Base-by-base conservation (phyloP, 1,284 basidiomycete genomes). In the Peniophora sp. region DNA sequence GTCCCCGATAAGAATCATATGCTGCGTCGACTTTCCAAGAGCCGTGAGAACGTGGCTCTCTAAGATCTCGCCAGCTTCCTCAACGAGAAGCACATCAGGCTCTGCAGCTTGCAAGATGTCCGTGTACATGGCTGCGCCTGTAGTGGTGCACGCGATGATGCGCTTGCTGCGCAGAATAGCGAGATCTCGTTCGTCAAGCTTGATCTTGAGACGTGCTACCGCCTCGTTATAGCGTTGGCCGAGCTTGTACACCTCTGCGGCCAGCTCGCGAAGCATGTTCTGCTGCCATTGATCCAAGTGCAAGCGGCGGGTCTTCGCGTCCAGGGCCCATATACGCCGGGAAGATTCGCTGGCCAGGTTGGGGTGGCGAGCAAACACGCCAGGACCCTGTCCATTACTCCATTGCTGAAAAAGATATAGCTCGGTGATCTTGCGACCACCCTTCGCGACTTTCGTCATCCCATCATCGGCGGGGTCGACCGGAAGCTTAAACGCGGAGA, bases 1-100 rank as follows among this genome's bases (percentile, higher is more conserved):
- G 56, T 85, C 83, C 1, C 83, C 83, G 34, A 85, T 85, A 15
- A 85, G 65, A 50, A 85, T 75, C 43, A 85, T 58, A 37, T 82
- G 81, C 5, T 68, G 62, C 0, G 75, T 76, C 3, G 68, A 53
- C 3, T 55, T 52, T 0, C 73, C 69, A n/a, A 85, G 59, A 0
- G 83, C 73, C 0, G 80, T 83, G 42, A 85, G 52, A 24, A 84
- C 65, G 57, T 85, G 83, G 53, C 77, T 80, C 60, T 85, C 82
- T 9, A 85, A 56, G 37, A 85, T 85, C 58, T 85, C 83, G 11
- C 83, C 83, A 0, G 83, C 83, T 60, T 85, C 83, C 60, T 85
- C 83, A 0, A 85, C 79, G 1, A 85, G 65, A 1, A 85, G 59
- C 0, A 85, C 70, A 12, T 72, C 68, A 0, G 79, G 77, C 2